Conservation (phyloP, 2,329 filamentous ascomycete genomes). For the Waltergamsia citrina region DNA sequence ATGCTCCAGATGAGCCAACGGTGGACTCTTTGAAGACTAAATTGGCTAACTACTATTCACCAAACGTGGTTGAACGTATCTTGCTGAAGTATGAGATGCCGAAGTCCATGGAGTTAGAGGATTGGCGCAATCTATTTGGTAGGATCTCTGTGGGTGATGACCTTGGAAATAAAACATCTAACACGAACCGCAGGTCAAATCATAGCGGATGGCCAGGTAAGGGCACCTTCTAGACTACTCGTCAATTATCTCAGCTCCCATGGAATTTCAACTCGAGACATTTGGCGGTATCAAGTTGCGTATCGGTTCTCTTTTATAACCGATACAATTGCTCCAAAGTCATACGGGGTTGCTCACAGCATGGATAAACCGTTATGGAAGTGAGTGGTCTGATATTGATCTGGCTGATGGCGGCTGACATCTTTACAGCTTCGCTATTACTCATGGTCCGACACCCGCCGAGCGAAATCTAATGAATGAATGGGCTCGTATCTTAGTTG, state of each 20-base stretch:
- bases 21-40: conserved; percentile 24
- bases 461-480: conserved; percentile 24
- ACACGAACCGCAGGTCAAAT: conserved; percentile 20
- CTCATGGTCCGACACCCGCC: conserved; percentile 22
- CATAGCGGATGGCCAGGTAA: conserved; percentile 27
- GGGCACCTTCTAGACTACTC: conserved; percentile 23
- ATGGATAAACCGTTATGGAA: conserved; percentile 34
- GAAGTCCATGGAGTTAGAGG: conserved; percentile 13
- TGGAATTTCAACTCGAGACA: conserved; percentile 20
- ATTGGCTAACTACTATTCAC: conserved; percentile 31
- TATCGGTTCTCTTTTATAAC: conserved; percentile 31
- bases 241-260: conserved; percentile 17
- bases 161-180: too few species aligned
- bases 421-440: conserved; percentile 21
- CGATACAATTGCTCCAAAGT: conserved; percentile 23
- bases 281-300: conserved; percentile 31
- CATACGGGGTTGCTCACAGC: conserved; percentile 23
- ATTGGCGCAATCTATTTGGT: conserved; percentile 28
- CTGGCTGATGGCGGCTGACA: neutral
- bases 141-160: too few species aligned
- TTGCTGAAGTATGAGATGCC: conserved; percentile 25
- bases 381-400: conserved; percentile 13
- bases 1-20: conserved; percentile 19
- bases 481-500: conserved; percentile 25
- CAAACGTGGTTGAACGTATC: conserved; percentile 22